Evolutionary conservation across 495 filamentous ascomycete species (phyloP), one percentile per base, ranked within the genome.

Genomic region (Neurospora tetraspora): DNA sequence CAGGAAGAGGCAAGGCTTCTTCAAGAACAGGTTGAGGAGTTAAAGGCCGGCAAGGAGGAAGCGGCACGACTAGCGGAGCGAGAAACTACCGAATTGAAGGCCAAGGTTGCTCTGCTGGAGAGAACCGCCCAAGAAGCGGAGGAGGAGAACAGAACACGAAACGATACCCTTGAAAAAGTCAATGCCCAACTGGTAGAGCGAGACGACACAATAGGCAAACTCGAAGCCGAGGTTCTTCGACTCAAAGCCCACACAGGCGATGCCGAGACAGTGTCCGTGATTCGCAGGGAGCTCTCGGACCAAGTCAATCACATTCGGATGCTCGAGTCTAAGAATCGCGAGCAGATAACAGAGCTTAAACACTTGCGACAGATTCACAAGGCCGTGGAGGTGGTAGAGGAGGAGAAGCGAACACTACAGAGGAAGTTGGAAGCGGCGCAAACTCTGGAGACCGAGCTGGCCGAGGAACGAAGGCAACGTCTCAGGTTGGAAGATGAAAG

Each of bases 311-410:
- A 98, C 78, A 97, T 98, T 72, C 90, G 91, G 72, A 91, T 88
- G 37, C 82, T 98, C 18, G 96, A 98, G 80, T 84, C 88, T 1
- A 87, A 88, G 45, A 97, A 92, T 75, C 85, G 94, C 39, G 92
- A 96, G 69, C 94, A 97, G 76, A 79, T 83, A n/a, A 80, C 86
- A 9, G 95, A 99, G 77, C 81, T 98, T 6, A 92, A 91, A 70
- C 90, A 92, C 72, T 85, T 95, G 47, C 89, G 93, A 18, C 91
- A 93, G 77, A 78, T 90, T 23, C 90, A 93, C 76, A 94, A 92
- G 80, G 93, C 91, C 42, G 89, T 97, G 5, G 94, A 97, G 74
- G 87, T 98, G n/a, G 90, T 98, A 0, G 94, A 98, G 76, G 96
- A 99, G 78, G 93, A 99, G 83, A 98, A 98, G 83, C 87, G 91